phyloP scores from a whole-genome alignment of 805 yeast species.

The Lipomyces oligophaga region DNA sequence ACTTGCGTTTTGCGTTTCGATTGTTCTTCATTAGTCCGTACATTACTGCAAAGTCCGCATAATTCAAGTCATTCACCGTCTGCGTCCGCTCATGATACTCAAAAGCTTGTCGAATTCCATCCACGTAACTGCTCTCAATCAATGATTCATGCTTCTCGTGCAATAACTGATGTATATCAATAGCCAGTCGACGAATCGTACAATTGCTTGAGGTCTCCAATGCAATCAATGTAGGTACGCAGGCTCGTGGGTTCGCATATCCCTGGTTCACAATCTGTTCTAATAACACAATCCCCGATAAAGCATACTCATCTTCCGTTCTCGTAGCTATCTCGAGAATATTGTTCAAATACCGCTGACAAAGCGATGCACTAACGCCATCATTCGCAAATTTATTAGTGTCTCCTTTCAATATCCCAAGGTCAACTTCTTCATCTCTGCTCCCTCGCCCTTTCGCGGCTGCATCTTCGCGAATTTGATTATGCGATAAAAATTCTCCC shows the following conservation, averaged over 20 bases:
- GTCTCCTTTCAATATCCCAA: constrained; percentile 54
- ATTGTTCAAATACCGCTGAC: constrained; percentile 53
- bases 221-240: constrained; percentile 64
- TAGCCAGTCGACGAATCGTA: constrained; percentile 47
- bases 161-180: constrained; percentile 51
- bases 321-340: constrained; percentile 50
- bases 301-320: constrained; percentile 47
- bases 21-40: constrained; percentile 44
- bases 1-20: constrained; percentile 43
- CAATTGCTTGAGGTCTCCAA: constrained; percentile 52
- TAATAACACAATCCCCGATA: constrained; percentile 52
- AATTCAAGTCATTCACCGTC: constrained; percentile 32
- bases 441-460: constrained; percentile 43
- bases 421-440: constrained; percentile 47
- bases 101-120: constrained; percentile 58
- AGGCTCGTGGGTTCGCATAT: constrained; percentile 65
- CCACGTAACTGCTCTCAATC: constrained; percentile 60
- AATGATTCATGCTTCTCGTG: constrained; percentile 68
- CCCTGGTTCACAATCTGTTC: constrained; percentile 59
- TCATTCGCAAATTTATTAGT: constrained; percentile 52
- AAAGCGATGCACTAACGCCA: constrained; percentile 69
- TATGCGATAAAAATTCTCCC: constrained; percentile 53
- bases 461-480: constrained; percentile 29
- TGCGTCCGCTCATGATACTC: constrained; percentile 39
- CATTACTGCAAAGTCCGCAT: constrained; percentile 41